Evolutionary conservation across 345 rosid genomes (phyloP).

Genomic region (Corchorus capsularis): DNA sequence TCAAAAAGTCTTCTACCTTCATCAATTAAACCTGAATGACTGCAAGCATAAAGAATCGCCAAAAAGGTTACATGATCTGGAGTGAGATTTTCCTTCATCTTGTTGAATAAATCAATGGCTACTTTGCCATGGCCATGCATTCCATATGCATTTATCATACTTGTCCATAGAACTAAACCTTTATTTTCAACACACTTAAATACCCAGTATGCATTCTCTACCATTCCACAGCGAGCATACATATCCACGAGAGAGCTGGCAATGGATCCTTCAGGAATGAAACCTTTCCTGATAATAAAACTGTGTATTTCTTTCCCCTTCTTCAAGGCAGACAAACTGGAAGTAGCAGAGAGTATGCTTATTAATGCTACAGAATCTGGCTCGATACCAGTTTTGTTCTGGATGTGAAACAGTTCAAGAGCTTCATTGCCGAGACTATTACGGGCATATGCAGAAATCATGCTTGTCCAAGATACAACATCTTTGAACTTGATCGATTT

Average conservation of each 20-base stretch:
- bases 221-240: conserved; percentile 78
- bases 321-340: conserved; percentile 61
- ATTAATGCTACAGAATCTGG: conserved; percentile 68
- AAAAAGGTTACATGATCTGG: conserved; percentile 82
- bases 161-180: conserved; percentile 63
- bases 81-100: conserved; percentile 45
- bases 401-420: conserved; percentile 45
- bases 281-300: conserved; percentile 55
- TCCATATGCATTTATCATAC: conserved; percentile 80
- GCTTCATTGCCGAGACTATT: conserved; percentile 67
- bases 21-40: conserved; percentile 72
- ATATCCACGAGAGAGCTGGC: conserved; percentile 72
- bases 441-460: conserved; percentile 66
- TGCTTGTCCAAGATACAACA: conserved; percentile 89
- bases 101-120: conserved; percentile 59
- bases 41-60: conserved; percentile 80
- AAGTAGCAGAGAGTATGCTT: conserved; percentile 62
- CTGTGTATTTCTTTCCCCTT: conserved; percentile 84
- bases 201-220: conserved; percentile 54
- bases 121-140: conserved; percentile 77
- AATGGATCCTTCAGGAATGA: conserved; percentile 55
- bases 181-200: conserved; percentile 45
- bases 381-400: conserved; percentile 50
- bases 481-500: conserved; percentile 59
- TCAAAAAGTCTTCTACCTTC: conserved; percentile 66